Percentiles rank a stretch among this genome's conserved stretches.
Evolutionary conservation across 129 eudicot genomes (phyloP).

Genomic region (Silybum marianum): DNA sequence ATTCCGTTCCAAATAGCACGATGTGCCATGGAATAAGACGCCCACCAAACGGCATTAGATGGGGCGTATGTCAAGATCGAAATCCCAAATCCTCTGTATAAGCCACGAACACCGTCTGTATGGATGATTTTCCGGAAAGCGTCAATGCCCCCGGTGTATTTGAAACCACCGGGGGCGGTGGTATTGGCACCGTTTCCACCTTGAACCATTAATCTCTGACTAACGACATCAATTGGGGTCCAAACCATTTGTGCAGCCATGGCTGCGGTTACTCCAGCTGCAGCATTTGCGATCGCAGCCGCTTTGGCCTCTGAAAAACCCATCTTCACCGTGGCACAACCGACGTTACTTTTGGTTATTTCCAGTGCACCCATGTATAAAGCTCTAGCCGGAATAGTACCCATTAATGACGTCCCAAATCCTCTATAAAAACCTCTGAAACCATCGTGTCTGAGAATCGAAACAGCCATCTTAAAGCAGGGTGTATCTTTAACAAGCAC

Average conservation of each 20-base stretch:
- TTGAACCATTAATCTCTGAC: constrained; percentile 89
- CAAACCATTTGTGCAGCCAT: constrained; percentile 89
- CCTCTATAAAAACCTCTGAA: constrained; percentile 71
- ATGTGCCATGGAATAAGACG: constrained; percentile 64
- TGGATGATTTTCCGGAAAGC: constrained; percentile 59
- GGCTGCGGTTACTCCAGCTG: constrained; percentile 73
- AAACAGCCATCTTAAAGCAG: constrained; percentile 56
- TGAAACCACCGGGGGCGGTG: constrained; percentile 12
- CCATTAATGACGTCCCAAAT: constrained; percentile 81
- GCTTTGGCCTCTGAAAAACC: constrained; percentile 67
- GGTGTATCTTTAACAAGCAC: constrained; percentile 49
- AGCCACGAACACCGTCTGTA: constrained; percentile 60
- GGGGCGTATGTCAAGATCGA: constrained; percentile 81
- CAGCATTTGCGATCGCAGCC: constrained; percentile 66
- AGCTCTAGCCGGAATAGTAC: constrained; percentile 84
- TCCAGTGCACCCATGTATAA: constrained; percentile 91
- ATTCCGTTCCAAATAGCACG: constrained; percentile 56
- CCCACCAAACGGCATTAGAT: constrained; percentile 89
- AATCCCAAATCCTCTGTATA: constrained; percentile 81
- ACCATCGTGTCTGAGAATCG: constrained; percentile 57
- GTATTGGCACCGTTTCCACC: constrained; percentile 29
- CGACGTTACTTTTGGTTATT: constrained; percentile 78
- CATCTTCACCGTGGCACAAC: constrained; percentile 48
- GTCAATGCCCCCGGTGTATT: constrained; percentile 63
- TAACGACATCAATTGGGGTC: constrained; percentile 89